phyloP scores from a whole-genome alignment of 2,329 filamentous ascomycete genomes.

The Ascochyta pisi region DNA sequence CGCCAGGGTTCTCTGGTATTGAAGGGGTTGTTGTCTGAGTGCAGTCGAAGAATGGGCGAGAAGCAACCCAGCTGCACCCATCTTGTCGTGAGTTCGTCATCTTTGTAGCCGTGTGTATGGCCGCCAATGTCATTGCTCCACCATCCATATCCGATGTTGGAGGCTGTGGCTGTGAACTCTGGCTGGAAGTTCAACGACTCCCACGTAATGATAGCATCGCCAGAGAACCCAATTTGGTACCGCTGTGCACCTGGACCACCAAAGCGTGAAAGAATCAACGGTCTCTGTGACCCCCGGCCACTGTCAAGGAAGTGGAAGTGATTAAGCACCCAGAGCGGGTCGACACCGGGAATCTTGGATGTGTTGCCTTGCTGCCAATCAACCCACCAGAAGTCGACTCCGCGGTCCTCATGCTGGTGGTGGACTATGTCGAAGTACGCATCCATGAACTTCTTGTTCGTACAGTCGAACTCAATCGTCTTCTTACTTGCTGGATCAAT shows the following conservation, averaged over 20 bases:
- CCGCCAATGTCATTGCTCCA: constrained; percentile 75
- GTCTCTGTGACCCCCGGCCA: constrained; percentile 50
- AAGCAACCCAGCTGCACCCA: constrained; percentile 70
- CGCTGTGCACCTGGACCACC: constrained; percentile 69
- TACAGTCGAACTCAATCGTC: constrained; percentile 64
- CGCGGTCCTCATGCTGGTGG: constrained; percentile 61
- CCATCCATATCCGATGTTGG: constrained; percentile 72
- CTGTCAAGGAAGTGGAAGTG: constrained; percentile 69
- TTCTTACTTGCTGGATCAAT: constrained; percentile 59
- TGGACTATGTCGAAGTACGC: constrained; percentile 67
- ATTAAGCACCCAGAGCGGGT: constrained; percentile 70
- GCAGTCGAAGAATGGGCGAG: constrained; percentile 67
- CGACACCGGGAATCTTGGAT: constrained; percentile 63
- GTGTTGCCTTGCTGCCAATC: constrained; percentile 70
- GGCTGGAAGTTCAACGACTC: constrained; percentile 68
- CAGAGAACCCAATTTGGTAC: constrained; percentile 70
- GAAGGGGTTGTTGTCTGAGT: constrained; percentile 65
- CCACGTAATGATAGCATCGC: constrained; percentile 67
- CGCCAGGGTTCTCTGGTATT: constrained; percentile 69
- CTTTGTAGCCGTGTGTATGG: constrained; percentile 62
- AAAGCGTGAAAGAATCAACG: constrained; percentile 67
- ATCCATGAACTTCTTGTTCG: constrained; percentile 61
- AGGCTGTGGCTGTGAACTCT: constrained; percentile 70
- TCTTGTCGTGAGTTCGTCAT: constrained; percentile 65
- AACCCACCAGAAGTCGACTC: constrained; percentile 71